Conservation (phyloP, 75 land plant genomes). For the Cunninghamia lanceolata region DNA sequence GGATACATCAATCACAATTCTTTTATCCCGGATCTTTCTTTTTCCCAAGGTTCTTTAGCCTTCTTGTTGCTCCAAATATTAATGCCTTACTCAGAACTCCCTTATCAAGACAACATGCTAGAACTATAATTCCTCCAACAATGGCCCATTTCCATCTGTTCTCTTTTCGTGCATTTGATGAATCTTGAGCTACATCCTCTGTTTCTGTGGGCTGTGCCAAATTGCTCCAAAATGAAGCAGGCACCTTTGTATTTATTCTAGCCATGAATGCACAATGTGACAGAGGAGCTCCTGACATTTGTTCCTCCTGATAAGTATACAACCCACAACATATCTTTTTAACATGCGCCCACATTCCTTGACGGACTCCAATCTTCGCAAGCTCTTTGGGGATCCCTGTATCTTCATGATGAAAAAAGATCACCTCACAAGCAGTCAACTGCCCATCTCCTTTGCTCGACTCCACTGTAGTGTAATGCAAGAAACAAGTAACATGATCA, state of each 20-base stretch:
- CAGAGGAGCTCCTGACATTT: constrained; percentile 40
- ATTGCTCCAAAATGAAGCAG: constrained; percentile 5
- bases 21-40: constrained; percentile 3
- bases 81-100: constrained; percentile 77
- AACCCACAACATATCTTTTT: constrained; percentile 82
- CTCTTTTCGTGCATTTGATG: constrained; percentile 16
- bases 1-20: not conserved
- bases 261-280: constrained; percentile 70
- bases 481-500: not conserved
- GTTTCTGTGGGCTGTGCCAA: not conserved
- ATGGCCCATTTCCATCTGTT: constrained; percentile 75
- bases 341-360: constrained; percentile 96
- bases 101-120: constrained; percentile 71
- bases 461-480: constrained; percentile 58
- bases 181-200: constrained; percentile 1
- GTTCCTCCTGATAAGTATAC: constrained; percentile 55
- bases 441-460: constrained; percentile 83
- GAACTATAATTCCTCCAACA: constrained; percentile 77
- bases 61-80: constrained; percentile 66
- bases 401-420: constrained; percentile 88
- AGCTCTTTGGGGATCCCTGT: constrained; percentile 93
- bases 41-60: constrained; percentile 45
- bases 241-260: constrained; percentile 58
- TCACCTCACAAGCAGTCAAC: constrained; percentile 87
- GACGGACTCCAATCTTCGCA: constrained; percentile 84